These are phyloP conservation scores for Hirsutella minnesotensis DNA, from an alignment of 2,329 filamentous ascomycete genomes.

Conservation along the genomic window DNA sequence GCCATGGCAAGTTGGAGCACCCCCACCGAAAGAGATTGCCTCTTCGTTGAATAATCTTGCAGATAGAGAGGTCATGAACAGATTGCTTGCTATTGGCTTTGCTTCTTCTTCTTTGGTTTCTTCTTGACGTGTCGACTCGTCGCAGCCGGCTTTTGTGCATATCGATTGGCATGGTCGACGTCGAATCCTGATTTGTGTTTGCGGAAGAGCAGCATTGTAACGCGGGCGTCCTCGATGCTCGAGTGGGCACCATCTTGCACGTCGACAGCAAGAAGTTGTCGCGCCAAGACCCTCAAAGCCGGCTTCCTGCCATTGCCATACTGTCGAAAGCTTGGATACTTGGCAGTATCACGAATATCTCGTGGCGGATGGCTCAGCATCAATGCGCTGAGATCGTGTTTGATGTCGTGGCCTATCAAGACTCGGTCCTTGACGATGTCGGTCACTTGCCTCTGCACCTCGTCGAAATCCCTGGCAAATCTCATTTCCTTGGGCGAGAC, in stretches of 20 bases:
- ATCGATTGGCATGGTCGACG: constrained; percentile 61
- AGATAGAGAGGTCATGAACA: too few relatives aligned
- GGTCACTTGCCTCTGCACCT: constrained; percentile 64
- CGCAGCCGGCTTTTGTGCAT: constrained; percentile 25
- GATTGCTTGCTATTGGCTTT: background rate
- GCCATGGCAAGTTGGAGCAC: too few relatives aligned
- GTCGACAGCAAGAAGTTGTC: constrained; percentile 44
- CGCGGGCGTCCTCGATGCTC: constrained; percentile 69
- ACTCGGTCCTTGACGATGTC: constrained; percentile 58
- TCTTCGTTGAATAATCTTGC: too few relatives aligned
- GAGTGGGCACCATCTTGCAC: constrained; percentile 55
- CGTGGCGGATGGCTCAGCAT: constrained; percentile 65
- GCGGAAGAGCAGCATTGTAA: constrained; percentile 80
- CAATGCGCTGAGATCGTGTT: constrained; percentile 66
- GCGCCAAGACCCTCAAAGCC: constrained; percentile 46
- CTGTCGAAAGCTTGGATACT: constrained; percentile 62
- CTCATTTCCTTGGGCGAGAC: constrained; percentile 64
- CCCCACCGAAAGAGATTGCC: too few relatives aligned
- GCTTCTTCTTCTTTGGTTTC: constrained; percentile 16
- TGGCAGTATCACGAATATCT: constrained; percentile 77
- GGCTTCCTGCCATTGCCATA: constrained; percentile 57
- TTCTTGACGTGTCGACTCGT: constrained; percentile 23
- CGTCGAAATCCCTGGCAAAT: constrained; percentile 56
- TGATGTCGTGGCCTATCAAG: constrained; percentile 73
- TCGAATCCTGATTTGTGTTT: constrained; percentile 79